Percentiles rank a stretch among this genome's conserved stretches.
Evolutionary conservation across 129 eudicot genomes (phyloP).

Genomic region (Ambrosia trifida): DNA sequence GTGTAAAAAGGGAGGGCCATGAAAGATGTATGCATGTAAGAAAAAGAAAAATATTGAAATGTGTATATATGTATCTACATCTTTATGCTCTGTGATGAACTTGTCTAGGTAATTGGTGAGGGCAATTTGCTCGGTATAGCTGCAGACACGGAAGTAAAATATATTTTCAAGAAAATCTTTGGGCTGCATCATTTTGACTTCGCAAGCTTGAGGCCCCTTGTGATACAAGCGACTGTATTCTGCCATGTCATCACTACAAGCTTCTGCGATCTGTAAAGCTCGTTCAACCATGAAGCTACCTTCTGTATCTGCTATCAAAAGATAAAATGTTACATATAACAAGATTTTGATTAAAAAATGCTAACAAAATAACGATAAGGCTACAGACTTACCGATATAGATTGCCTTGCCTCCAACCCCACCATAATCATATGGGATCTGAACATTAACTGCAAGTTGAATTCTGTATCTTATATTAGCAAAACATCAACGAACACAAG

Average conservation of each 20-base stretch:
- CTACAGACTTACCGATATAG: conserved; percentile 55
- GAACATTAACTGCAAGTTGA: conserved; percentile 95
- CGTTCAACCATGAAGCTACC: conserved; percentile 99
- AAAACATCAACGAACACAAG: neutral
- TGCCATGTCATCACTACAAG: conserved; percentile 68
- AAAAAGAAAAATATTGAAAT: neutral
- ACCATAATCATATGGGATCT: conserved; percentile 78
- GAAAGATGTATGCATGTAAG: neutral
- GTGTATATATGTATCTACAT: conserved; percentile 50
- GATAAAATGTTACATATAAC: neutral
- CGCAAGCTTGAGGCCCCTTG: conserved; percentile 42
- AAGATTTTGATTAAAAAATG: neutral
- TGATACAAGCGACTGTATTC: conserved; percentile 48
- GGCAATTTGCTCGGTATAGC: conserved; percentile 86
- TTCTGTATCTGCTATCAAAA: conserved; percentile 72
- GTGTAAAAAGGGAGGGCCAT: neutral
- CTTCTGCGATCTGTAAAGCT: conserved; percentile 92
- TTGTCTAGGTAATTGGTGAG: conserved; percentile 67
- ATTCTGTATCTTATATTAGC: conserved; percentile 54
- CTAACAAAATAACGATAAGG: conserved; percentile 10
- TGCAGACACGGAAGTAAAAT: conserved; percentile 83
- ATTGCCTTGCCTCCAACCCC: conserved; percentile 90
- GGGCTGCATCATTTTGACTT: conserved; percentile 44
- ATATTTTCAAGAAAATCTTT: conserved; percentile 75
- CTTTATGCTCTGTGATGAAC: conserved; percentile 77